Evolutionary conservation across 805 yeast species (phyloP).

Genomic region (Sugiyamaella floridensis): DNA sequence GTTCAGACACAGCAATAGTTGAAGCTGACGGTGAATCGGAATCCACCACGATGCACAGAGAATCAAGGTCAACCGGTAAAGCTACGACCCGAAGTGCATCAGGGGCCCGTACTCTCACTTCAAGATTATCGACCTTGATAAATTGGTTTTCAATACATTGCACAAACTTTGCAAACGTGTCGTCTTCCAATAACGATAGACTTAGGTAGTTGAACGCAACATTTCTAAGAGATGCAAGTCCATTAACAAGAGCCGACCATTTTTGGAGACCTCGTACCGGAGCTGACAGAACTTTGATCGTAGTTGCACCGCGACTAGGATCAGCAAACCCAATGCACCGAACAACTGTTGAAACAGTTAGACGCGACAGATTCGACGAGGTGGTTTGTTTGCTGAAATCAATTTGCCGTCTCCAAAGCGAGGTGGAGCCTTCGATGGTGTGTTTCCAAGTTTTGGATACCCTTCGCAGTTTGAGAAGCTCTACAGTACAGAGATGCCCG

Average conservation of each 20-base stretch:
- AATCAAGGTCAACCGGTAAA: neutral
- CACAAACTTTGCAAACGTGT: neutral
- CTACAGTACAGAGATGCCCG: neutral
- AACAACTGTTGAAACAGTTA: neutral
- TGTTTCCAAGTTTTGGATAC: neutral
- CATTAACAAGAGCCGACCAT: neutral
- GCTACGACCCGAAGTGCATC: neutral
- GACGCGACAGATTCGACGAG: neutral
- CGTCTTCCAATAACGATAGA: neutral
- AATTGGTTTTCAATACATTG: neutral
- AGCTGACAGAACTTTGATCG: neutral
- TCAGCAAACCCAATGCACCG: neutral
- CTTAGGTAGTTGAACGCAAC: neutral
- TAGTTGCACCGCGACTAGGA: neutral
- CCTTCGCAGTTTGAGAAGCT: neutral
- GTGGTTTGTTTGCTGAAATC: neutral
- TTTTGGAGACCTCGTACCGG: neutral
- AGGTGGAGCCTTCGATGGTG: neutral
- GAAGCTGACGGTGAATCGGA: neutral
- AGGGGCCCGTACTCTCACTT: neutral
- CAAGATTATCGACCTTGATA: neutral
- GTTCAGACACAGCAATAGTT: no score
- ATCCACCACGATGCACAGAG: neutral
- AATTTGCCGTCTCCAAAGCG: neutral
- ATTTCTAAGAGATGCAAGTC: neutral